A percentile compares a stretch with the other conserved stretches of the same genome.
phyloP scores from a whole-genome alignment of 768 basidiomycete genomes.

The Clathrus columnatus region DNA sequence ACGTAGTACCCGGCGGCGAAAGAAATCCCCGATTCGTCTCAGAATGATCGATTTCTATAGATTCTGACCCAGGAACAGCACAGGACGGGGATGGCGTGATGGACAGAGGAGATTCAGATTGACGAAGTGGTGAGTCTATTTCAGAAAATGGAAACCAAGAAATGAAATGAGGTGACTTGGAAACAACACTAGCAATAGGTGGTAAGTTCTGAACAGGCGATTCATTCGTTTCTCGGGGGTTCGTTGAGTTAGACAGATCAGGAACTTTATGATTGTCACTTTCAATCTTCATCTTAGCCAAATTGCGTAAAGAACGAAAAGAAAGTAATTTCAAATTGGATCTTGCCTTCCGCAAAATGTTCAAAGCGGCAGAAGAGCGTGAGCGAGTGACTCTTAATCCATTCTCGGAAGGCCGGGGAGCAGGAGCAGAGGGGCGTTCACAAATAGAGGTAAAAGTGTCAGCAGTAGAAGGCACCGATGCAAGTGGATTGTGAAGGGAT shows the following conservation, averaged over 20 bases:
- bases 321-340: not conserved
- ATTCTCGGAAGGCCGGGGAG: not conserved
- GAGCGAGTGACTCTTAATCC: not conserved
- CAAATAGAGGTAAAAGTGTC: not conserved
- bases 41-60: too few species aligned
- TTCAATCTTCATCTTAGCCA: not conserved
- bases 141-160: not conserved
- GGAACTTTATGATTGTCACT: too few species aligned
- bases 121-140: too few species aligned
- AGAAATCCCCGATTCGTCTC: too few species aligned
- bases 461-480: not conserved
- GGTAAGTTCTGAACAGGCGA: not conserved
- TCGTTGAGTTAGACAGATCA: too few species aligned
- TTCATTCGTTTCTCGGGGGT: too few species aligned
- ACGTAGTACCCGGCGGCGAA: too few species aligned
- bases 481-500: not conserved
- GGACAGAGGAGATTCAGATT: too few species aligned
- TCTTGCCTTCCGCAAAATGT: not conserved
- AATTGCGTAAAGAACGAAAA: not conserved
- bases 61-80: too few species aligned
- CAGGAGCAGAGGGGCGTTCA: not conserved
- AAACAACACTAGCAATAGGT: not conserved
- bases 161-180: not conserved
- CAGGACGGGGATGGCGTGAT: too few species aligned
- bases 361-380: not conserved